Conservation (phyloP, 176 grass and related monocot species). For the Zizania latifolia region DNA sequence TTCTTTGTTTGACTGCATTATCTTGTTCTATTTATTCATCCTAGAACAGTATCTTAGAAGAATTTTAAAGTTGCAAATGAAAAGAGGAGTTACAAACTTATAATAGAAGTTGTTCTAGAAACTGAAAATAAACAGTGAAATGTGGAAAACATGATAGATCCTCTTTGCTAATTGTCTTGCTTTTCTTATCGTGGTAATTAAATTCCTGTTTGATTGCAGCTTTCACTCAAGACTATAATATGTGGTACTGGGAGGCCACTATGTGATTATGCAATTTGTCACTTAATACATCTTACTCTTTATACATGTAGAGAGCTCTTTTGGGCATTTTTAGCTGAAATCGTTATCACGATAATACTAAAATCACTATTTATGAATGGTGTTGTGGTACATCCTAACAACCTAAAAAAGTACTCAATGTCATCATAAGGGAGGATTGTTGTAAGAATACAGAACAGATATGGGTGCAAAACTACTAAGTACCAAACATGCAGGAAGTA, state of each 20-base stretch:
- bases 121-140: slow-evolving; percentile 7
- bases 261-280: background rate
- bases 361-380: background rate
- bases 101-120: background rate
- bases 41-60: background rate
- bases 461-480: background rate
- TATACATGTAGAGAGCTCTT: background rate
- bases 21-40: slow-evolving; percentile 10
- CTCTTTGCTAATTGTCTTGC: background rate
- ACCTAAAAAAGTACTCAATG: background rate
- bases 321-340: background rate
- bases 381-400: background rate
- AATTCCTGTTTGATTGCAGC: background rate
- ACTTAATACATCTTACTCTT: background rate
- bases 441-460: background rate
- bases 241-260: background rate
- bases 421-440: background rate
- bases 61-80: background rate
- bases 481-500: background rate
- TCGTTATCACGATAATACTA: background rate
- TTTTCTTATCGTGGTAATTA: background rate
- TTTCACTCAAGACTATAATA: slow-evolving; percentile 9
- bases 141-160: background rate
- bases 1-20: slow-evolving; percentile 5
- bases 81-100: background rate